Conservation (phyloP, 1,284 basidiomycete species). For the Trichosporon sp. region DNA sequence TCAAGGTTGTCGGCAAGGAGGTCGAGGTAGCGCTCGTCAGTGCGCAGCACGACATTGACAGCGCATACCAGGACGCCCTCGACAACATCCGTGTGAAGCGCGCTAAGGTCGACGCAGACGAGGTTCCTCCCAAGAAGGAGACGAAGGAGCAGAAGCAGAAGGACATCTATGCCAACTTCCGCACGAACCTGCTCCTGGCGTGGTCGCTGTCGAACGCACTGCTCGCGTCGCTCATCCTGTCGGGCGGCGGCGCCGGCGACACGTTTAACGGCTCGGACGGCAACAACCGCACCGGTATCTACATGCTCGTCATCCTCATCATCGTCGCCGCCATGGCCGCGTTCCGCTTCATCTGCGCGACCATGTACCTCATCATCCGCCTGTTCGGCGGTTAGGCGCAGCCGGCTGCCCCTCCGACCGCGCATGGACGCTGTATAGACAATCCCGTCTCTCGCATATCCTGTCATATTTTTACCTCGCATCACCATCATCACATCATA, state of each 20-base stretch:
- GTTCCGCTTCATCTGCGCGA: slow-evolving; percentile 59
- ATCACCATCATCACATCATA: neutral
- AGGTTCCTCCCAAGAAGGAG: slow-evolving; percentile 51
- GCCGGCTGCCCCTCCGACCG: neutral
- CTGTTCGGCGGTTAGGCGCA: slow-evolving; percentile 56
- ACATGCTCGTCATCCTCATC: slow-evolving; percentile 44
- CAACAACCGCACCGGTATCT: slow-evolving; percentile 52
- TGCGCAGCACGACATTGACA: slow-evolving; percentile 79
- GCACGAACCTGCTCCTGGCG: slow-evolving; percentile 55
- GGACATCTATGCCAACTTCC: slow-evolving; percentile 79
- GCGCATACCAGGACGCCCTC: slow-evolving; percentile 81
- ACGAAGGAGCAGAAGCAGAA: slow-evolving; percentile 63
- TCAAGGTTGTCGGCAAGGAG: slow-evolving; percentile 57
- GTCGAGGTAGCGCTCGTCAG: slow-evolving; percentile 85
- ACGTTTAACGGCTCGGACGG: slow-evolving; percentile 57
- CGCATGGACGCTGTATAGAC: neutral
- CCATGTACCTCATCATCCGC: slow-evolving; percentile 58
- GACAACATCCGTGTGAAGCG: slow-evolving; percentile 58
- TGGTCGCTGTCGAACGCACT: slow-evolving; percentile 56
- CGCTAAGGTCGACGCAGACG: slow-evolving; percentile 30
- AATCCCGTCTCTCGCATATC: neutral
- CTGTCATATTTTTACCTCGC: neutral
- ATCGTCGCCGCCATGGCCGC: slow-evolving; percentile 48
- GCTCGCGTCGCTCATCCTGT: slow-evolving; percentile 77
- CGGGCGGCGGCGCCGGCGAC: slow-evolving; percentile 57